Evolutionary conservation across 805 yeast species (phyloP), one percentile per base, ranked within the genome.

Genomic region (Schwanniomyces vanrijiae): DNA sequence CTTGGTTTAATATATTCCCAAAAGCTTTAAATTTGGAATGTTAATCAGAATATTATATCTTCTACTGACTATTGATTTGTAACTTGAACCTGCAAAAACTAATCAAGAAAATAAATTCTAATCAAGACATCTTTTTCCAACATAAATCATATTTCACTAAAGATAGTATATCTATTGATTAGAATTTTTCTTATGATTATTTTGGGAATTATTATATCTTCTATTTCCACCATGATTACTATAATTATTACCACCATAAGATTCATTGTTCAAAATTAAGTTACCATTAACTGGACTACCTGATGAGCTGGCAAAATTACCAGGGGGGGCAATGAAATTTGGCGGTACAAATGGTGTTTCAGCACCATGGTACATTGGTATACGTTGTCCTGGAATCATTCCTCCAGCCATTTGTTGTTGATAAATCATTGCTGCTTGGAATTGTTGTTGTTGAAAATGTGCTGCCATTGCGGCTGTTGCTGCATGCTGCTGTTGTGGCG

Each of bases 351-450:
- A 65, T 42, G 49, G 65, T 3, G 63, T 67, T 14, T 67, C 71
- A 4, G 56, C 64, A 10, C 65, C 65, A 4, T 65, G 65, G 50
- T 64, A 68, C 61, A 69, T 62, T 8, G 61, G 61, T 40, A 68
- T 52, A 7, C 64, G 73, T 40, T 64, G 69, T 3, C 68, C 69
- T 13, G 66, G 67, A 2, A 72, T 66, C 20, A 62, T 53, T 9
- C 62, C 65, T 1, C 59, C 64, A 13, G 60, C 65, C 35, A 60
- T 55, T 41, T 55, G 61, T 48, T 60, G 67, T 48, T 67, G 73
- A 44, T 70, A 72, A 47, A 66, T 66, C 59, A 67, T 55, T 71
- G 69, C 66, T 14, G 73, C 71, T 11, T 68, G 69, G 29, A 62
- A 69, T 51, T 59, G 55, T 48, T 65, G 70, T 43, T 71, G 75